A percentile compares a stretch with the other conserved stretches of the same genome.
Conservation (phyloP, 2,329 filamentous ascomycete species). For the Hawksworthiomyces lignivorus region DNA sequence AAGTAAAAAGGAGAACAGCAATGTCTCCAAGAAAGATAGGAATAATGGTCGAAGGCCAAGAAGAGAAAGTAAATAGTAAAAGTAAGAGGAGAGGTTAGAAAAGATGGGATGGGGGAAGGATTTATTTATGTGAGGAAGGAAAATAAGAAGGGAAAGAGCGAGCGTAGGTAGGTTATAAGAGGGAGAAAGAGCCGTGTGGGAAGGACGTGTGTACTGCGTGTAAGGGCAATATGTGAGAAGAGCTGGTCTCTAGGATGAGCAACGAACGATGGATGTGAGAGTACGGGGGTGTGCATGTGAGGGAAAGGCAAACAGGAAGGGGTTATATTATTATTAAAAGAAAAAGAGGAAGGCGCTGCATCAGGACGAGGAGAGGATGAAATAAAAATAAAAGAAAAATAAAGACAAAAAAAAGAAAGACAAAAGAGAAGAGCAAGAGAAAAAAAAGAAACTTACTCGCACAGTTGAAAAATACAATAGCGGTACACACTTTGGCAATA, state of each 20-base stretch:
- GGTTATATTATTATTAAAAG: slow-evolving; percentile 17
- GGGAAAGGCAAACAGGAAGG: slow-evolving; percentile 14
- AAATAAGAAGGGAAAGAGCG: slow-evolving; percentile 14
- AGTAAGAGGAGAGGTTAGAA: neutral
- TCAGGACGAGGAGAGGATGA: neutral
- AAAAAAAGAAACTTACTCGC: too few species aligned
- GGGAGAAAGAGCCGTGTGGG: neutral
- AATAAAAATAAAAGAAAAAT: slow-evolving; percentile 5
- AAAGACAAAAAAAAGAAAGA: slow-evolving; percentile 1
- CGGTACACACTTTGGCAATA: too few species aligned
- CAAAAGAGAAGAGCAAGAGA: neutral
- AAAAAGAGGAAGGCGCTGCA: slow-evolving; percentile 6
- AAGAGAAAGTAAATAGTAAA: neutral
- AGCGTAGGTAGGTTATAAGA: slow-evolving; percentile 14
- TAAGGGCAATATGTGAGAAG: slow-evolving; percentile 9
- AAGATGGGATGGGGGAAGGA: neutral
- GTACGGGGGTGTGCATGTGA: slow-evolving; percentile 9
- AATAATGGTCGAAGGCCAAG: neutral
- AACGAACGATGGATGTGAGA: slow-evolving; percentile 6
- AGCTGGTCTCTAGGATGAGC: slow-evolving; percentile 1
- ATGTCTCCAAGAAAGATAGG: neutral
- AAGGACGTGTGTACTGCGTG: slow-evolving; percentile 1
- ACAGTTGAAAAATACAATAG: too few species aligned
- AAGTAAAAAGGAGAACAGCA: too few species aligned
- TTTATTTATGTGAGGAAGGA: neutral